Evolutionary conservation across 345 rosid species (phyloP), one percentile per base, ranked within the genome.

Genomic region (Heritiera fomes): DNA sequence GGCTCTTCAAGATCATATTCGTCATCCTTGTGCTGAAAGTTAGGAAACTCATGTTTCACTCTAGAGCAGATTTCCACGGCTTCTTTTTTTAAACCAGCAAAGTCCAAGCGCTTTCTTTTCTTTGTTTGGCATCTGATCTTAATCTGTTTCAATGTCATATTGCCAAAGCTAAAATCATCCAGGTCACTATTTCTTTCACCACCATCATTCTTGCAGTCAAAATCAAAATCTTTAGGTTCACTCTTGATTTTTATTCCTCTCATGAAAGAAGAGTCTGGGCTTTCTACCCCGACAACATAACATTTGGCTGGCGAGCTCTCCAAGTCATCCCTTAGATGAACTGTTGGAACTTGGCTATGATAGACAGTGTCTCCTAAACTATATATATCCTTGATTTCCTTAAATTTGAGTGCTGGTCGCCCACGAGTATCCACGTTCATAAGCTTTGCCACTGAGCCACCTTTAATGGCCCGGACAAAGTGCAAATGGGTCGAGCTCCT

Each of bases 141-240:
- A 12, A 92, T 49, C 79, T 84, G 89, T 71, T 76, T 78, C 86
- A 93, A 71, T 1, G 98, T 95, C 87, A 91, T 78, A 64, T 72
- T 60, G 18, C 47, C 73, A 49, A 83, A 80, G 77, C 43, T 52
- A 53, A 65, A 6, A 80, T 86, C 89, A 77, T 80, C 86, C 40
- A 43, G 61, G 74, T 83, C 83, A 78, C 30, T 50, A 10, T 65
- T 75, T 13, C 47, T 68, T 77, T 20, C 81, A 40, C 45, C 83
- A 65, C 6, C 80, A 45, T 30, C 67, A 41, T 8, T 70, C 5
- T 15, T 49, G 66, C 28, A 8, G 70, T 38, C 62, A 9, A 53
- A 73, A 58, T 49, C 64, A 75, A 71, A 81, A 80, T 52, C 81
- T 45, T 85, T 84, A 15, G 79, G 28, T 8, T 78, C 84, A 50